Evolutionary conservation across 2,329 filamentous ascomycete genomes (phyloP).

Genomic region (Nothopassalora personata): DNA sequence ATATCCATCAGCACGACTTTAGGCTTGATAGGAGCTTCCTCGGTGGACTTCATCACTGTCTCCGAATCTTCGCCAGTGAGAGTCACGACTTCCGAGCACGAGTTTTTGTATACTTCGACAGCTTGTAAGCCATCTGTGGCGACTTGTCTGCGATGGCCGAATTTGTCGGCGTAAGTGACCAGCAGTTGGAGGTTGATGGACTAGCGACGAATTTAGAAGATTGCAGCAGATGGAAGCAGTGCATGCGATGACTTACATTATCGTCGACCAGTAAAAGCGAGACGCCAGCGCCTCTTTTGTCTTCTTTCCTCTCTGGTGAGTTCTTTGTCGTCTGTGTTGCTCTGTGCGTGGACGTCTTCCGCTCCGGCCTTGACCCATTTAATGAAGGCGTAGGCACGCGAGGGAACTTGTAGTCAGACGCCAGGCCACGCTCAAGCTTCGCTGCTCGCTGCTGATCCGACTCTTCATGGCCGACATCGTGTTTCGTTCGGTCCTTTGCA

Average conservation of each 20-base stretch:
- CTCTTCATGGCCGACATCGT: not conserved
- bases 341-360: constrained; percentile 8
- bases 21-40: constrained; percentile 8
- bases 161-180: constrained; percentile 28
- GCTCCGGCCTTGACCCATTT: constrained; percentile 12
- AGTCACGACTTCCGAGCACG: not conserved
- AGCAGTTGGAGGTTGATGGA: constrained; percentile 32
- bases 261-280: constrained; percentile 32
- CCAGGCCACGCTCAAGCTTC: constrained; percentile 11
- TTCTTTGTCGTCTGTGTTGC: constrained; percentile 4
- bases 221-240: not conserved
- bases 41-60: not conserved
- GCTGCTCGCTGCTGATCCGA: not conserved
- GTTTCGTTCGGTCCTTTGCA: not conserved
- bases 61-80: constrained; percentile 2
- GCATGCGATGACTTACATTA: constrained; percentile 22
- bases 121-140: constrained; percentile 48
- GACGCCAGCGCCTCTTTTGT: constrained; percentile 12
- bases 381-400: constrained; percentile 18
- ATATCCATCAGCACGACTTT: constrained; percentile 41
- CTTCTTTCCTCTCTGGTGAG: constrained; percentile 5
- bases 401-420: constrained; percentile 19
- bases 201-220: constrained; percentile 5
- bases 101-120: constrained; percentile 38
- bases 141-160: constrained; percentile 39